These are phyloP conservation scores for Phytophthora colocasiae DNA, from an alignment of 352 stramenopile genomes.

Conservation along the genomic window DNA sequence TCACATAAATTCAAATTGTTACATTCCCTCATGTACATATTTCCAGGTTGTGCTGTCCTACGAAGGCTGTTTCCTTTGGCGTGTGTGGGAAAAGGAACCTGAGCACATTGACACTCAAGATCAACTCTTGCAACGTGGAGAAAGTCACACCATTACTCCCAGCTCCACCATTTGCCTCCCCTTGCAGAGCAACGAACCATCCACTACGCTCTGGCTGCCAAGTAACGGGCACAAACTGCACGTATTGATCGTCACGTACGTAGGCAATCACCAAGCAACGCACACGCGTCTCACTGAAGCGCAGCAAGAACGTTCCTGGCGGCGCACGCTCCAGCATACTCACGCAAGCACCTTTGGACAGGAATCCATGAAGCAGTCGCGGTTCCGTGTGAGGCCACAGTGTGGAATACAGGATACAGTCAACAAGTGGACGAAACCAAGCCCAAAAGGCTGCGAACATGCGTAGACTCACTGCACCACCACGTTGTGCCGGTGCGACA, in stretches of 20 bases:
- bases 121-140: slow-evolving; percentile 68
- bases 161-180: slow-evolving; percentile 25
- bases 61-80: slow-evolving; percentile 76
- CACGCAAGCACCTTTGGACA: slow-evolving; percentile 82
- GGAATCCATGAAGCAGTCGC: slow-evolving; percentile 80
- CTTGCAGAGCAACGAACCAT: slow-evolving; percentile 76
- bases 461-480: slow-evolving; percentile 57
- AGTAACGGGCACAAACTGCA: slow-evolving; percentile 83
- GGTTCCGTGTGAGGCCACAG: slow-evolving; percentile 80
- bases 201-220: slow-evolving; percentile 45
- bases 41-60: neutral
- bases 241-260: slow-evolving; percentile 60
- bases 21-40: slow-evolving; percentile 4
- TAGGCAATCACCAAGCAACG: slow-evolving; percentile 80
- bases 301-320: slow-evolving; percentile 78
- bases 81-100: slow-evolving; percentile 84
- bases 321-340: slow-evolving; percentile 76
- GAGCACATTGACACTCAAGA: slow-evolving; percentile 80
- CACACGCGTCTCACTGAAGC: slow-evolving; percentile 78
- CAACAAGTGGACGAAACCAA: slow-evolving; percentile 76
- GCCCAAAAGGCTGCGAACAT: slow-evolving; percentile 82
- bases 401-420: slow-evolving; percentile 64
- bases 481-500: slow-evolving; percentile 43
- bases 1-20: no score
- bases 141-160: slow-evolving; percentile 59